Base-by-base conservation (phyloP, 1,139 yeast genomes). In the Geotrichum aggregatum region DNA sequence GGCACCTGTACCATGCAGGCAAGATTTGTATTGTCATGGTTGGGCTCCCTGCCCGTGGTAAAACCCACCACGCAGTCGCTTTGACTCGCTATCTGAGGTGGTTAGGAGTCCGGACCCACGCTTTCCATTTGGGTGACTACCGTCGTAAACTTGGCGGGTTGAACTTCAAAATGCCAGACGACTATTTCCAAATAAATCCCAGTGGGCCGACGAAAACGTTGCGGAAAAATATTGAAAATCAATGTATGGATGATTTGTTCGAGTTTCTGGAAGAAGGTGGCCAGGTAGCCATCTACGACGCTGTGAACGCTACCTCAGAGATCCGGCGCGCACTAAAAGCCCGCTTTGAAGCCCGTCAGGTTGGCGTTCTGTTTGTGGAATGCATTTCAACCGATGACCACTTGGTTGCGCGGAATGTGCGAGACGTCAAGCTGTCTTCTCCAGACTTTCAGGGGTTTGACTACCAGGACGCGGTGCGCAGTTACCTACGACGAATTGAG, bases 21-120 rank as follows among this genome's bases (percentile, higher is more conserved):
- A 87, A 89, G 65, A 83, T 92, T 50, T 82, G 95, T 64, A 84
- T 92, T 55, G 88, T 86, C 10, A 76, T 92, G 60, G 95, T 88
- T 4, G 99, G 99, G 0, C 76, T 91, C 56, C 98, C 99, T 0
- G 98, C 97, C 1, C 77, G 98, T 52, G 98, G 98, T 5, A 92
- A 92, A 67, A 92, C 98, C 1, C 92, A 91, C 66, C 76, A 91
- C 55, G 85, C 96, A 6, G 98, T 91, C 24, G 84, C 96, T 11
- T 76, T 92, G 57, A 89, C 97, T 1, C 77, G 98, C 55, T 92
- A 91, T 66, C 75, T 94, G 59, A 76, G 97, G 61, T 92, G 99
- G 77, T 74, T 92, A 39, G 99, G 98, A 4, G 98, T 92, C 24
- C 84, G 87, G 63, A 84, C 97, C 1, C 91, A 87, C 63, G 82